Evolutionary conservation across 768 basidiomycete genomes (phyloP), one percentile per base, ranked within the genome.

Genomic region (Boletus vinaceobasis): DNA sequence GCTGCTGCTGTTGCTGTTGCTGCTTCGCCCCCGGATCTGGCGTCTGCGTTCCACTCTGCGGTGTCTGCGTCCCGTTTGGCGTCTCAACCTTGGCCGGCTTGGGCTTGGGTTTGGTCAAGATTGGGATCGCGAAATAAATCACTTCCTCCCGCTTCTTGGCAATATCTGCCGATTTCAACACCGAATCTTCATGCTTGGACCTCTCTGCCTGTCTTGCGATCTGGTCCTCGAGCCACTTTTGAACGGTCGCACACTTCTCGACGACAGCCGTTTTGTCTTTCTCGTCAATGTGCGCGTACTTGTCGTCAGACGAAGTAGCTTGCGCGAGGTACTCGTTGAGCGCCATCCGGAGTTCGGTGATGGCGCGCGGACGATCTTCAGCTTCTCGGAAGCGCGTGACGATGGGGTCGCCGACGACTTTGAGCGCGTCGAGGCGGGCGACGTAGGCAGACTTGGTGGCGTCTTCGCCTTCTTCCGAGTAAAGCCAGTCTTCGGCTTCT

Each of bases 221-320:
- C 79, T 90, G 83, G 78, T 99, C 95, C 66, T 97, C 91, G 53
- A 99, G 81, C 97, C 96, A 98, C 75, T 97, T 90, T 74, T 93
- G 88, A 37, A 88, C 77, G 10, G 86, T 93, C 48, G 90, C 97
- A 53, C 86, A 86, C 72, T 88, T 90, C 76, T 99, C 97, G 62
- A 98, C 79, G 59, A 94, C 84, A 44, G 75, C 69, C 75, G 93
- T 83, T 73, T 86, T 90, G 71, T 93, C 91, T 76, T 89, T 91
- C 61, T 86, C 87, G 58, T 88, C 86, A 61, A 98, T 93, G 78
- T 98, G 97, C 13, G 87, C 71, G 73, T 82, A 91, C 74, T 87
- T 87, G 61, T 97, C 96, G 51, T 97, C 95, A 19, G 70, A 53
- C 15, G 88, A 88, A 32, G 89, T 88, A 21, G 93, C 93, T 71